A percentile compares a stretch with the other conserved stretches of the same genome.
Conservation (phyloP, 306 rosid genomes). For the Vigna mungo region DNA sequence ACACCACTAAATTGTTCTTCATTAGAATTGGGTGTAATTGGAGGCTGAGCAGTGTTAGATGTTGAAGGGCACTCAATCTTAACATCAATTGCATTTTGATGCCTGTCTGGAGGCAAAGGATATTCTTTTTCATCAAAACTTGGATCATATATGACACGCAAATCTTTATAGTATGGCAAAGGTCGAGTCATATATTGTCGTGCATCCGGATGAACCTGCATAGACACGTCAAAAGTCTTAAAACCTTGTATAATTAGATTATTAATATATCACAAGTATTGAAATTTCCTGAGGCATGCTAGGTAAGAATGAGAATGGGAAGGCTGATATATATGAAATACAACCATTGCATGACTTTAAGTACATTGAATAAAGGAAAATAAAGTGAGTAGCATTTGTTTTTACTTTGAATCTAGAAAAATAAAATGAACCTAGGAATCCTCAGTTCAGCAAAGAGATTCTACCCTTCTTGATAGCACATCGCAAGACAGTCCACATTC, state of each 20-base stretch:
- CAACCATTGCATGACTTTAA: constrained; percentile 21
- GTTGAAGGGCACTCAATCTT: constrained; percentile 21
- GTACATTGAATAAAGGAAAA: constrained; percentile 3
- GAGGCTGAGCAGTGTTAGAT: constrained; percentile 50
- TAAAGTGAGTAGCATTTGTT: not conserved
- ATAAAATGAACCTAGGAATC: not conserved
- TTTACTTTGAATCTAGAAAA: constrained; percentile 36
- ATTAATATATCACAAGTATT: constrained; percentile 23
- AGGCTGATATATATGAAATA: not conserved
- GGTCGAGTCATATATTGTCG: constrained; percentile 86
- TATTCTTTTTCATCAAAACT: constrained; percentile 54
- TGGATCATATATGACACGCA: constrained; percentile 71
- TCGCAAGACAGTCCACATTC: no score
- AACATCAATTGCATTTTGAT: constrained; percentile 48
- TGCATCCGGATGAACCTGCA: constrained; percentile 76
- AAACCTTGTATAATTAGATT: constrained; percentile 27
- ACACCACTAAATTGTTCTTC: constrained; percentile 48
- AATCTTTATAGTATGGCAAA: constrained; percentile 68
- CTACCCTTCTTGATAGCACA: no score
- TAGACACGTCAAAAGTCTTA: constrained; percentile 31
- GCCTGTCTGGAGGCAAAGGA: constrained; percentile 53
- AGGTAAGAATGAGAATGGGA: not conserved
- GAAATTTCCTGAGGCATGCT: constrained; percentile 8
- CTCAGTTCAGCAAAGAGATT: no score
- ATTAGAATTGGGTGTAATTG: constrained; percentile 50